Base-by-base conservation (phyloP, 495 filamentous ascomycete species). In the Daldinia bambusicola region DNA sequence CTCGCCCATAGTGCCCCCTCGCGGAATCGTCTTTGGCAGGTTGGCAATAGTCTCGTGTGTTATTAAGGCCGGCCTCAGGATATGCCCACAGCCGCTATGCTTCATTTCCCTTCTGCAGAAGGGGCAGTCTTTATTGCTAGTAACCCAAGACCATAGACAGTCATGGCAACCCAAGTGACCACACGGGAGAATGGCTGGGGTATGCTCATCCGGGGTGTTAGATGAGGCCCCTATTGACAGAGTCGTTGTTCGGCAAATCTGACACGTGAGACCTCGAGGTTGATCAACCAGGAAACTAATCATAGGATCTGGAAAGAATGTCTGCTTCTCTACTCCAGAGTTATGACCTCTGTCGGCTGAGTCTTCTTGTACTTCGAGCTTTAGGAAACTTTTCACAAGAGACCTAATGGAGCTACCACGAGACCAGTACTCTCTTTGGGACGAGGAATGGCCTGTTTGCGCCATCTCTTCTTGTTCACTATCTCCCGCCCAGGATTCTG, bases 241-340 rank as follows among this genome's bases (percentile, higher is more conserved):
- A 0, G 20, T n/a, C 13, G 38, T 14, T 6, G 43, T 48, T 7
- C 41, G 55, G 34, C 75, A 77, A 9, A 77, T 75, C 41, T 72
- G 59, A 26, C 75, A 77, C 0, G 20, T 5, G 31, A 77, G 61
- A 10, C 65, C 64, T 10, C 26, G 9, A 0, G 75, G 75, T 16
- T 36, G 26, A 31, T 75, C 73, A 6, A 77, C 41, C 1, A 77
- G 60, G 32, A 77, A 77, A 0, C 68, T 72, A 18, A 70, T 30
- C 43, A 72, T 70, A 0, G 75, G 75, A 3, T 50, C 53, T 1
- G 67, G 75, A 14, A 77, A 61, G 18, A 63, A 77, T 2, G 16
- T 61, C 16, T 75, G 66, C 4, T 64, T 20, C 6, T 63, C 40
- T 0, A 34, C 0, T 7, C 53, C 6, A 6, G 14, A 16, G 7